These are phyloP conservation scores for Apiospora malaysiana DNA, from an alignment of 2,329 filamentous ascomycete genomes.

Conservation along the genomic window DNA sequence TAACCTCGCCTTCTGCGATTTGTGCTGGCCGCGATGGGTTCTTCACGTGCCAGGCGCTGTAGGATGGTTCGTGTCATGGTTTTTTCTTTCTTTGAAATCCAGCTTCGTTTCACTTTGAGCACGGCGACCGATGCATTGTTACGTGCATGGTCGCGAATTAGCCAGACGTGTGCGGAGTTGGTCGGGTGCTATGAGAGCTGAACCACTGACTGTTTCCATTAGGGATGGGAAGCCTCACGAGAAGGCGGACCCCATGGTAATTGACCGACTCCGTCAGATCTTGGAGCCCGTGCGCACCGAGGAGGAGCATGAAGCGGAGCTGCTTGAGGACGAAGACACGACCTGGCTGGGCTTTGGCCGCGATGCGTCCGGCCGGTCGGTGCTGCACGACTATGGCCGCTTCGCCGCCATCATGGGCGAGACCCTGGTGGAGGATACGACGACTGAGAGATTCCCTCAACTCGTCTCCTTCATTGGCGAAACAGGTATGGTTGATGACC, in stretches of 20 bases:
- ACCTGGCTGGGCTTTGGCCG: slow-evolving; percentile 42
- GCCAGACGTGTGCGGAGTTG: too few relatives aligned
- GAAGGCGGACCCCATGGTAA: slow-evolving; percentile 38
- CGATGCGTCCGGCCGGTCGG: slow-evolving; percentile 36
- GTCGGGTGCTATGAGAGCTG: too few relatives aligned
- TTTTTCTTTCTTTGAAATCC: background rate
- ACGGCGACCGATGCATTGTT: background rate
- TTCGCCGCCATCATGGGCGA: slow-evolving; percentile 50
- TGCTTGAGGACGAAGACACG: slow-evolving; percentile 40
- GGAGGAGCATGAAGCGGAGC: slow-evolving; percentile 38
- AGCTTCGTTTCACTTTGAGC: background rate
- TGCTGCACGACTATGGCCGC: slow-evolving; percentile 44
- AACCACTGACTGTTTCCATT: slow-evolving; percentile 26
- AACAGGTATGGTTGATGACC: slow-evolving; percentile 39
- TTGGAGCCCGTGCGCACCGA: slow-evolving; percentile 40
- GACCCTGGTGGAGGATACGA: slow-evolving; percentile 33
- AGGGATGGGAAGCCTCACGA: slow-evolving; percentile 43
- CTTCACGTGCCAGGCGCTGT: slow-evolving; percentile 30
- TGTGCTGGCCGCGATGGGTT: slow-evolving; percentile 41
- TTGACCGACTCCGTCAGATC: slow-evolving; percentile 40
- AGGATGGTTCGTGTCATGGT: slow-evolving; percentile 25
- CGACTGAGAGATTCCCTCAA: slow-evolving; percentile 41
- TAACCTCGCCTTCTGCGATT: slow-evolving; percentile 40
- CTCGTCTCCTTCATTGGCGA: slow-evolving; percentile 52
- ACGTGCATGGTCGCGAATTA: too few relatives aligned